Evolutionary conservation across 768 basidiomycete genomes (phyloP).

Genomic region (Fomitopsis pulvina): DNA sequence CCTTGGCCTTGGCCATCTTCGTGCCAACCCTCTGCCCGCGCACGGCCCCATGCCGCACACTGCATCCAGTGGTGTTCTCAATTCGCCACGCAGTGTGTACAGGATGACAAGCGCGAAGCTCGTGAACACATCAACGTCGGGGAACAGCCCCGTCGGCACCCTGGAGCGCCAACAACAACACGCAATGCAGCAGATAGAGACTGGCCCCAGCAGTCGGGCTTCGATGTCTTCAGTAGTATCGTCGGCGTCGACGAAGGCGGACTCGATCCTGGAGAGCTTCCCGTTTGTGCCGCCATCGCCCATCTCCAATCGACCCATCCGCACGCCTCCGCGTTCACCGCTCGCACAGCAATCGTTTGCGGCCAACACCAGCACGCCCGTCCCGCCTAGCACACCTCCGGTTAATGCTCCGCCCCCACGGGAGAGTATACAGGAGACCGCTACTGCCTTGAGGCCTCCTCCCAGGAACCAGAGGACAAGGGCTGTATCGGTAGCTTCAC

Average conservation of each 20-base stretch:
- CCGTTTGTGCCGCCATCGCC: conserved; percentile 88
- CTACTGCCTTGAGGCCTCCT: conserved; percentile 18
- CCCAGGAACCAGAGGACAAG: conserved; percentile 57
- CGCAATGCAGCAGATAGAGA: conserved; percentile 51
- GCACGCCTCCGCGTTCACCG: conserved; percentile 72
- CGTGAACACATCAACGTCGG: conserved; percentile 36
- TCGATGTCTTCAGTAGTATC: conserved; percentile 65
- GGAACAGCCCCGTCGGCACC: conserved; percentile 20
- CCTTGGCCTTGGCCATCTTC: conserved; percentile 39
- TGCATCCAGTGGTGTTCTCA: conserved; percentile 19
- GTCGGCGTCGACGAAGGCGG: conserved; percentile 64
- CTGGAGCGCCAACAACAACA: conserved; percentile 65
- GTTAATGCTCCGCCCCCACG: conserved; percentile 4
- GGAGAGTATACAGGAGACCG: conserved; percentile 6
- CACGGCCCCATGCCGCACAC: conserved; percentile 15
- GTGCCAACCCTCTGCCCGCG: conserved; percentile 12
- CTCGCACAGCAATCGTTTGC: conserved; percentile 51
- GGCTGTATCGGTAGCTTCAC: conserved; percentile 73
- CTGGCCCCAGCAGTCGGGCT: conserved; percentile 34
- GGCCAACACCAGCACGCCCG: background rate
- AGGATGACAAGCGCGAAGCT: conserved; percentile 60
- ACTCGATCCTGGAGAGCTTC: conserved; percentile 83
- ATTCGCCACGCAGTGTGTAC: conserved; percentile 38
- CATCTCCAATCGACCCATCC: conserved; percentile 72
- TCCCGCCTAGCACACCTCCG: background rate